Evolutionary conservation across 352 stramenopile species (phyloP).

Genomic region (Blastocystis hominis): DNA sequence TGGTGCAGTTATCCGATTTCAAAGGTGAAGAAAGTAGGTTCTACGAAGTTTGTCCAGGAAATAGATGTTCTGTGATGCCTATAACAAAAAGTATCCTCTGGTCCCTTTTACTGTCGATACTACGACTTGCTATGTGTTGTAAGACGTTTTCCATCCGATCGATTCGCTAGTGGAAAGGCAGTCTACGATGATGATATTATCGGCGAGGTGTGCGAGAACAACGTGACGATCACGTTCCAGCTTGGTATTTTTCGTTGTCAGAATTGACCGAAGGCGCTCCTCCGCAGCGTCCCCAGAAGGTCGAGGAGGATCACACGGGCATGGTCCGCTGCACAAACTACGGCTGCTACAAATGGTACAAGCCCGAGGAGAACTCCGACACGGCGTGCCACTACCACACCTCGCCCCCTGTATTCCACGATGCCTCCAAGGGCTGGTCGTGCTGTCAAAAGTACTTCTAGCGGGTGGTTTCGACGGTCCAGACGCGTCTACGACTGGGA

Average conservation of each 20-base stretch:
- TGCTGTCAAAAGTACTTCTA: conserved; percentile 68
- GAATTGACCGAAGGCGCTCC: neutral
- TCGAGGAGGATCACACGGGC: conserved; percentile 60
- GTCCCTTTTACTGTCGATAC: conserved; percentile 61
- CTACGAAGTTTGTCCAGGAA: neutral
- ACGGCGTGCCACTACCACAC: conserved; percentile 71
- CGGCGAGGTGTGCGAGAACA: conserved; percentile 52
- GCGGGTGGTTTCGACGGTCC: conserved; percentile 63
- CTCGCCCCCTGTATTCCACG: conserved; percentile 74
- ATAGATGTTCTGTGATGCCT: conserved; percentile 78
- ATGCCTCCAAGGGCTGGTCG: conserved; percentile 79
- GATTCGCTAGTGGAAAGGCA: conserved; percentile 3
- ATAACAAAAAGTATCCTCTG: conserved; percentile 76
- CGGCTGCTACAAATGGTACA: conserved; percentile 58
- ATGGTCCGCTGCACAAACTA: conserved; percentile 31
- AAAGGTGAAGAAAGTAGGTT: conserved; percentile 50
- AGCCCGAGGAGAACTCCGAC: conserved; percentile 70
- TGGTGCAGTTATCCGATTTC: conserved; percentile 46
- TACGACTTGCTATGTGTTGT: conserved; percentile 66
- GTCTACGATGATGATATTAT: conserved; percentile 58
- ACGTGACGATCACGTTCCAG: conserved; percentile 49
- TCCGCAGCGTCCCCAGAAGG: conserved; percentile 53
- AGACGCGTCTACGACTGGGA: conserved; percentile 82
- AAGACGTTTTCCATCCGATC: conserved; percentile 64
- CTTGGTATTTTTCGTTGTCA: neutral